Base-by-base conservation (phyloP, 176 grass and related monocot species). In the Triticum turgidum region DNA sequence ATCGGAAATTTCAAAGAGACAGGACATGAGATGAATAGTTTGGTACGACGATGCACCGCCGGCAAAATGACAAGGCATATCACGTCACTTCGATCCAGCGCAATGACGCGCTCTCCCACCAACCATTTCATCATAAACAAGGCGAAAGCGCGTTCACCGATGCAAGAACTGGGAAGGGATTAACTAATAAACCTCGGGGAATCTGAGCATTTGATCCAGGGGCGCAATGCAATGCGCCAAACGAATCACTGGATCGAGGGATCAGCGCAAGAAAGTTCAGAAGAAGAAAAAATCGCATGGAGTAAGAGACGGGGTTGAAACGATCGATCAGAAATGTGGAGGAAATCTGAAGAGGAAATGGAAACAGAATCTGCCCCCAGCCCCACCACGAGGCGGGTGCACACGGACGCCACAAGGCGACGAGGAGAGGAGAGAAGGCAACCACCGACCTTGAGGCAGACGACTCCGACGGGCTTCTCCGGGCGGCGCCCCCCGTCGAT, bases 81-180 rank as follows among this genome's bases (percentile, higher is more conserved):
- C 85, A 80, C 81, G 89, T 84, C 89, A 91, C 45, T 77, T 85
- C 86, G 82, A 85, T 85, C 89, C 81, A 88, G 79, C 82, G 77
- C 80, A 81, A 30, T 75, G 85, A 87, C 89, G 68, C 64, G 78
- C 81, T 87, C 81, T 41, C 69, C 85, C 76, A 87, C 81, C 80
- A 76, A 84, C 76, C 85, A 87, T 91, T 89, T 24, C 83, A 78
- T 58, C 65, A 44, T 83, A 47, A 78, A 82, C 18, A 69, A 34
- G 39, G 51, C 32, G 25, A 69, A 49, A 44, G 27, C 3, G 20
- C 80, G 45, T 82, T 18, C 80, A n/a, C 64, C 64, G 27, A 81
- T 68, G 64, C 64, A 85, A 85, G 82, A 33, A 75, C 76, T 52
- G 68, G 1, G 51, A 14, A 4, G 14, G 29, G 38, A 76, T 56